Evolutionary conservation across 2,329 filamentous ascomycete genomes (phyloP), one percentile per base, ranked within the genome.

Genomic region (Ploettnerulaceae sp.): DNA sequence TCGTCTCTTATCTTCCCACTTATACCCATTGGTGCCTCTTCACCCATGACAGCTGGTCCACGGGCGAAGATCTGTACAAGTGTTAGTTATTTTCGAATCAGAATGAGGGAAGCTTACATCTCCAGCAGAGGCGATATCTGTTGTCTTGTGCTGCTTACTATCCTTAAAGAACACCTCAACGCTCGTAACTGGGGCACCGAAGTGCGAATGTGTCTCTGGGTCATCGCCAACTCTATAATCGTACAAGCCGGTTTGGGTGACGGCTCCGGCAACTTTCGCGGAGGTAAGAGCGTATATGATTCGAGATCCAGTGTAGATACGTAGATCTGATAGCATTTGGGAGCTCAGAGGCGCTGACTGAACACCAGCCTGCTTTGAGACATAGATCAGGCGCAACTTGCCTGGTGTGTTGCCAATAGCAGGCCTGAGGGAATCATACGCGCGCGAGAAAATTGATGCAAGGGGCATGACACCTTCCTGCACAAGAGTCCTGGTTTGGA

Each of bases 221-320:
- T 53, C 54, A 63, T 31, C 66, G 28, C 67, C 69, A 52, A 75
- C 73, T 55, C 91, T 74, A 66, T 97, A 97, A 64, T 97, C 91
- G 62, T 87, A 94, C 29, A 90, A 75, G 51, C 87, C 82, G 6
- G 87, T 95, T 69, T 97, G 91, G 1, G 84, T 73, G n/a, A 95
- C 79, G 1, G 90, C 84, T 28, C 93, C 93, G 2, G 90, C 91
- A n/a, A 97, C 86, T 51, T 80, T 79, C 18, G 88, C 73, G 1
- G 86, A 82, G 14, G 89, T 86, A 45, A 98, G 73, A 3, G 89
- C 90, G 65, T 97, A 95, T 40, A 94, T 74, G 47, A 96, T 74
- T 41, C 89, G 80, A 1, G 89, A 84, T 21, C 84, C 79, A 2
- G 86, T 87, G 65, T 89, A 87, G 42, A 94, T 76, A 35, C 90